Conservation (phyloP, 129 eudicot species). For the Oenanthe sinensis region DNA sequence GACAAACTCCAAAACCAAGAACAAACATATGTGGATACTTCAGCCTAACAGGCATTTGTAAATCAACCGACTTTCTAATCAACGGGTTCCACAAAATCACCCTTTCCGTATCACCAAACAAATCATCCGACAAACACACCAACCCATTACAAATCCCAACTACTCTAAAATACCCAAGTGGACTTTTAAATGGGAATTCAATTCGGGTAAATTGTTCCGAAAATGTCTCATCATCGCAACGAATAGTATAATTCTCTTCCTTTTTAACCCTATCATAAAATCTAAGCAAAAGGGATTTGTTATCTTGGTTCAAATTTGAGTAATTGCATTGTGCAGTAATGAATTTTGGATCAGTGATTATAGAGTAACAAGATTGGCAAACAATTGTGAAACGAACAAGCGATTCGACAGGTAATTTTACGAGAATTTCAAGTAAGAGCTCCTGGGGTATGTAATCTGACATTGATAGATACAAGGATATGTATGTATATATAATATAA, state of each 20-base stretch:
- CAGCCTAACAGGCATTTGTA: constrained; percentile 17
- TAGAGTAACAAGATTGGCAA: constrained; percentile 50
- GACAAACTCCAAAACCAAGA: constrained; percentile 54
- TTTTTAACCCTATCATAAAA: constrained; percentile 25
- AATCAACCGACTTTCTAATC: constrained; percentile 20
- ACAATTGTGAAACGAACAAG: constrained; percentile 36
- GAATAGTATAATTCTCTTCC: constrained; percentile 29
- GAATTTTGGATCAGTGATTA: constrained; percentile 34
- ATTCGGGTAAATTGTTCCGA: constrained; percentile 14
- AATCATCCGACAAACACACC: constrained; percentile 44
- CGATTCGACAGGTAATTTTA: constrained; percentile 30
- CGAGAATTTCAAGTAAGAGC: constrained; percentile 44
- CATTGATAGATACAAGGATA: constrained; percentile 17
- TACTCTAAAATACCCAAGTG: constrained; percentile 38
- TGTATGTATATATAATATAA: background rate
- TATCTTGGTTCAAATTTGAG: constrained; percentile 6
- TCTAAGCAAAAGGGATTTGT: constrained; percentile 25
- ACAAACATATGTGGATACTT: constrained; percentile 22
- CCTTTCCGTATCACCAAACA: constrained; percentile 18
- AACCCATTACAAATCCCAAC: constrained; percentile 44
- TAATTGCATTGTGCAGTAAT: constrained; percentile 29
- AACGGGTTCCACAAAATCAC: constrained; percentile 50
- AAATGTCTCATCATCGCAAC: constrained; percentile 24
- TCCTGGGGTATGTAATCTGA: constrained; percentile 42
- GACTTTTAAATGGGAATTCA: constrained; percentile 23